Evolutionary conservation across 306 rosid genomes (phyloP).

Genomic region (Datisca glomerata): DNA sequence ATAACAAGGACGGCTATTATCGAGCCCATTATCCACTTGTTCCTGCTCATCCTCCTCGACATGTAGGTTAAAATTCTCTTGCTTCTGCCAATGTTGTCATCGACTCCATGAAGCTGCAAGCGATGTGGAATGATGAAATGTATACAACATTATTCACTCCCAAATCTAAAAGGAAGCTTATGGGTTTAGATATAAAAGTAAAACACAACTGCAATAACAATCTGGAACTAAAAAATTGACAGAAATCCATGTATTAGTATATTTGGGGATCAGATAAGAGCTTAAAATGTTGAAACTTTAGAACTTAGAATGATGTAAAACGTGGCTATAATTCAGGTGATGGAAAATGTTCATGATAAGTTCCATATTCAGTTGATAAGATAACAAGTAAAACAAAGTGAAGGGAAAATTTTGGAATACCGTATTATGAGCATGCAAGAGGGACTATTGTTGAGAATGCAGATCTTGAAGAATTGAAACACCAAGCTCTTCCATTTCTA

Average conservation of each 20-base stretch:
- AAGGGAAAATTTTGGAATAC: slow-evolving; percentile 30
- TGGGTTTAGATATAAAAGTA: background rate
- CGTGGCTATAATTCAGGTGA: too few species aligned
- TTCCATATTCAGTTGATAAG: background rate
- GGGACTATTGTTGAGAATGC: slow-evolving; percentile 84
- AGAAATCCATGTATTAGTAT: too few species aligned
- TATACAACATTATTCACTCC: background rate
- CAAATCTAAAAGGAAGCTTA: background rate
- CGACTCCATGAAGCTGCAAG: slow-evolving; percentile 76
- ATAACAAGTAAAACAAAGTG: background rate
- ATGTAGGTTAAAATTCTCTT: slow-evolving; percentile 60
- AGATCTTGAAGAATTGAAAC: slow-evolving; percentile 88
- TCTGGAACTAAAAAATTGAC: too few species aligned
- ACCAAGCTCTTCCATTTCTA: slow-evolving; percentile 93
- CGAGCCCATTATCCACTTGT: slow-evolving; percentile 64
- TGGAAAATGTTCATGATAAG: too few species aligned
- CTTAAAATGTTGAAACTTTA: too few species aligned
- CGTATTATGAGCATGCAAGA: slow-evolving; percentile 59
- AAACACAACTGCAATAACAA: background rate
- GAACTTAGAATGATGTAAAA: too few species aligned
- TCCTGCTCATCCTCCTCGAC: slow-evolving; percentile 61
- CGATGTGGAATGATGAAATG: slow-evolving; percentile 9
- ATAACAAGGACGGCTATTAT: slow-evolving; percentile 46
- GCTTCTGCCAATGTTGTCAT: slow-evolving; percentile 76
- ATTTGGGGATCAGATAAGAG: too few species aligned